A percentile compares a stretch with the other conserved stretches of the same genome.
Conservation (phyloP, 2,329 filamentous ascomycete species). For the Davidsoniella virescens region DNA sequence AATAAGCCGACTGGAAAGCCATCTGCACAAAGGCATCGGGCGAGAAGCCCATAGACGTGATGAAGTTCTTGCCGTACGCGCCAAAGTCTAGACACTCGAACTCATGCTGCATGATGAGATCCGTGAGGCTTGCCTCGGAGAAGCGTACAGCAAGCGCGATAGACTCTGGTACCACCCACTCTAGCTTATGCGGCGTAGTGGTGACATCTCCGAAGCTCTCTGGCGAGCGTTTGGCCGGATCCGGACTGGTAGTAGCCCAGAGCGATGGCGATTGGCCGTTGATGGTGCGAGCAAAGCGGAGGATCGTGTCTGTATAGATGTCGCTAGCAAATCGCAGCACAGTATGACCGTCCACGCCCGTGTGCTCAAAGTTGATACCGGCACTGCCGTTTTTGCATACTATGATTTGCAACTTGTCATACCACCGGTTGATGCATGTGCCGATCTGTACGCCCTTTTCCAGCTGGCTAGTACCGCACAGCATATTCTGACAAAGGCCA, state of each 20-base stretch:
- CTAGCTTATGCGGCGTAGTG: conserved; percentile 86
- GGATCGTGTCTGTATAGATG: conserved; percentile 91
- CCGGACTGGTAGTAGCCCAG: conserved; percentile 80
- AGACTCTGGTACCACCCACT: conserved; percentile 95
- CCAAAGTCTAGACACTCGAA: conserved; percentile 82
- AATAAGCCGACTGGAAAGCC: conserved; percentile 97
- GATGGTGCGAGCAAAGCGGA: conserved; percentile 87
- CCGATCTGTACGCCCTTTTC: conserved; percentile 90
- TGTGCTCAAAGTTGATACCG: conserved; percentile 98
- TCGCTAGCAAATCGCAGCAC: conserved; percentile 93
- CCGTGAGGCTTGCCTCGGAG: conserved; percentile 82
- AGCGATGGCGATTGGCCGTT: conserved; percentile 83
- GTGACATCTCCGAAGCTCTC: conserved; percentile 84
- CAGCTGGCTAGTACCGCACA: conserved; percentile 84
- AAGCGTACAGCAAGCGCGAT: conserved; percentile 83
- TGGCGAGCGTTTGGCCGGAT: conserved; percentile 82
- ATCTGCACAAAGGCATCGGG: conserved; percentile 97
- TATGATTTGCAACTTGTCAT: conserved; percentile 97
- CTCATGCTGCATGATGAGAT: conserved; percentile 92
- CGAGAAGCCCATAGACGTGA: conserved; percentile 91
- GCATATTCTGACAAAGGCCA: conserved; percentile 94
- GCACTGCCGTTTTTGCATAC: conserved; percentile 98
- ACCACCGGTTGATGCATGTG: conserved; percentile 97
- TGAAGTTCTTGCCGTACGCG: conserved; percentile 91
- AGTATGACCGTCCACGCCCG: conserved; percentile 92